Evolutionary conservation across 805 yeast species (phyloP), one percentile per base, ranked within the genome.

Genomic region (Ogataea philodendri): DNA sequence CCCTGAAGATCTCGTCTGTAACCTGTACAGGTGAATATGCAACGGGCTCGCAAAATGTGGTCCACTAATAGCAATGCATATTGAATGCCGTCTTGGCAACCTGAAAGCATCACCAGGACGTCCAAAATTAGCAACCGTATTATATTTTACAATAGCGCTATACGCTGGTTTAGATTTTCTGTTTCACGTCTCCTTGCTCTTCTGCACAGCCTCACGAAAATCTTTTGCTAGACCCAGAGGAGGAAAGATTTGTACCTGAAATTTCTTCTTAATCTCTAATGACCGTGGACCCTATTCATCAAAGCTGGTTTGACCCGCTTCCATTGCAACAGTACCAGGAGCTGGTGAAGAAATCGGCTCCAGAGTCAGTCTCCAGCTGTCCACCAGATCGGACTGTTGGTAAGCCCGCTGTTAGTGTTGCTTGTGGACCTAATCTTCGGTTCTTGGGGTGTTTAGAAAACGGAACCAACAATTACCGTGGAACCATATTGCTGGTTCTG

Each of bases 361-460:
- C 65, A 0, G 41, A 41, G 2, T 46, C 41, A 7, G 34, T 48
- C 5, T 33, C 35, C 1, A 44, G 27, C 3, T 36, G 47, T 25
- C 62, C 62, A 3, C 32, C 44, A 5, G 59, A 58, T 28, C 45
- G 26, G 11, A 31, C 26, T 2, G 30, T 60, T 18, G 63, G 63
- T 1, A 28, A 28, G 5, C 63, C 69, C 2, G 28, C 49, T 2
- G 37, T 68, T n/a, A 69, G 72, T 24, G 65, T 80, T 14, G 63
- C 69, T 32, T 79, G 85, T 55, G 97, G 97, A 2, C 97, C 97
- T 0, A 65, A 81, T 19, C 60, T 89, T 31, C 67, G 93, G 39
- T 72, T 81, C 30, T 62, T 77, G 40, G 88, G 82, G 5, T 74
- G 82, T 30, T 62, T 67, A 27, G 87, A 84, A 45, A 62, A 69